Conservation (phyloP, 768 basidiomycete species). For the Cystobasidium onofrii region DNA sequence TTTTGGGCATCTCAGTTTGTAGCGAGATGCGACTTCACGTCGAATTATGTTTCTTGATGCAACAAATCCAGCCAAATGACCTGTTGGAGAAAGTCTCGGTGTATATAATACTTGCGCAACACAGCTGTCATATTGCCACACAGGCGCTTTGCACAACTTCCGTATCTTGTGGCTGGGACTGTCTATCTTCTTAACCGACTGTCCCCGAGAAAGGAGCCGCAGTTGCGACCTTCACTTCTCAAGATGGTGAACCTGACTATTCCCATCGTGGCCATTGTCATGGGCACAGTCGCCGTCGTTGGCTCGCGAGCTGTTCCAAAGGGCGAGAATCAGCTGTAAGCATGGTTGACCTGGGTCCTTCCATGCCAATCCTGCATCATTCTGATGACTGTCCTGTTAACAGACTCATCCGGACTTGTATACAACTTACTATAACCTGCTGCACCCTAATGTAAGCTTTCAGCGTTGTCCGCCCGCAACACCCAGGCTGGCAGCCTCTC, state of each 20-base stretch:
- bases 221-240: not conserved
- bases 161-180: not conserved
- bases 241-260: conserved; percentile 15
- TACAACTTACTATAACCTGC: conserved; percentile 19
- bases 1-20: no score
- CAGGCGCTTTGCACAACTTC: no score
- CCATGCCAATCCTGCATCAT: not conserved
- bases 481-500: no score
- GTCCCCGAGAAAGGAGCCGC: not conserved
- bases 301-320: conserved; percentile 4
- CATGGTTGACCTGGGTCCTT: not conserved
- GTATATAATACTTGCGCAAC: no score
- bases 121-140: no score
- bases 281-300: conserved; percentile 8
- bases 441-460: conserved; percentile 23
- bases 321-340: conserved; percentile 28
- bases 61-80: no score
- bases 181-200: not conserved
- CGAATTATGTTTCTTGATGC: no score
- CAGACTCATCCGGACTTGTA: conserved; percentile 16
- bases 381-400: not conserved
- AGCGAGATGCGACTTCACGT: no score
- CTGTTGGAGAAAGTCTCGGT: no score
- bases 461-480: not conserved
- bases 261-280: conserved; percentile 6